Conservation (phyloP, 352 stramenopile species). For the Phytophthora nicotianae region DNA sequence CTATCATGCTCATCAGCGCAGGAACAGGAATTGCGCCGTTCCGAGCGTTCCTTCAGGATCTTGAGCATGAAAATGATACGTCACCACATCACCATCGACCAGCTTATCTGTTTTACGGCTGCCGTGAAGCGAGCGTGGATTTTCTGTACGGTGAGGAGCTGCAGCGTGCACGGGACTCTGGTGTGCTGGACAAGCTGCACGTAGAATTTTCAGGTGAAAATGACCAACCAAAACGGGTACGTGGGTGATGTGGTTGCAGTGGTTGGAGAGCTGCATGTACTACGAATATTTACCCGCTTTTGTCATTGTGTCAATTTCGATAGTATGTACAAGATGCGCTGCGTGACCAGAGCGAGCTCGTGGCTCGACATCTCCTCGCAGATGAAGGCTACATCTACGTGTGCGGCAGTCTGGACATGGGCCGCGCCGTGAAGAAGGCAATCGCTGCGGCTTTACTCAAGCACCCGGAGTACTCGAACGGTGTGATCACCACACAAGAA, state of each 20-base stretch:
- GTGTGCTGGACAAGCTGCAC: conserved; percentile 58
- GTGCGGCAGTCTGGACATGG: conserved; percentile 82
- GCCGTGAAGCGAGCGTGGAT: conserved; percentile 57
- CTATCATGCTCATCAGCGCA: conserved; percentile 78
- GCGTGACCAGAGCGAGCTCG: conserved; percentile 55
- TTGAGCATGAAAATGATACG: conserved; percentile 56
- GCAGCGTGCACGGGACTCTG: conserved; percentile 33
- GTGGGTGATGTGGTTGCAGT: conserved; percentile 16
- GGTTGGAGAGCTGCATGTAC: neutral
- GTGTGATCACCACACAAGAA: conserved; percentile 32
- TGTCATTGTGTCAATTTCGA: conserved; percentile 7
- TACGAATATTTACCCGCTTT: conserved; percentile 7
- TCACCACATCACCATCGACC: conserved; percentile 33
- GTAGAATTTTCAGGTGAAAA: conserved; percentile 64
- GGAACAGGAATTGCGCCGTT: conserved; percentile 87
- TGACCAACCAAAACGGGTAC: conserved; percentile 47
- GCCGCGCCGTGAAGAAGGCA: conserved; percentile 70
- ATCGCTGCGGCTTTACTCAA: conserved; percentile 53
- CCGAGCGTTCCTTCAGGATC: conserved; percentile 77
- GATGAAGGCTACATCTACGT: conserved; percentile 73
- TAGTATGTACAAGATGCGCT: conserved; percentile 82
- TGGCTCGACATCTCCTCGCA: conserved; percentile 60
- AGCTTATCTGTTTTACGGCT: conserved; percentile 84
- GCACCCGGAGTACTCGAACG: conserved; percentile 43
- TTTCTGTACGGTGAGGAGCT: conserved; percentile 80